Conservation (phyloP, 495 filamentous ascomycete genomes). For the Aspergillus egyptiacus region DNA sequence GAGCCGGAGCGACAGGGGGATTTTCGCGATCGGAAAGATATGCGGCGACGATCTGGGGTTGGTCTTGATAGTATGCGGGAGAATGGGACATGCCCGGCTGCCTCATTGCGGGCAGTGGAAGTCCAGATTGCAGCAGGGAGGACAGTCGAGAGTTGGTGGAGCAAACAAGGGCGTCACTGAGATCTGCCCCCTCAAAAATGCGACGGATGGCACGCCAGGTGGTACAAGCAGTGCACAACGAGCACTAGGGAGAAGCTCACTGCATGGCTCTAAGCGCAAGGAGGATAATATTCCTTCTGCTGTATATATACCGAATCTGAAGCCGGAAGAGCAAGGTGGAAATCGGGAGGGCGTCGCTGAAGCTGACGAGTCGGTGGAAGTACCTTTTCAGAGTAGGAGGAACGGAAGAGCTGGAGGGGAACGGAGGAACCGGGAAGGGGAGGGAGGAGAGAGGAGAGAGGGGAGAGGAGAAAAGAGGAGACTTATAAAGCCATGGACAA, state of each 20-base stretch:
- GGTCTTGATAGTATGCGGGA: constrained; percentile 34
- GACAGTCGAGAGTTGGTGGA: constrained; percentile 17
- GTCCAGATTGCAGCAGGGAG: constrained; percentile 7
- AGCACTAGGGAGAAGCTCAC: constrained; percentile 33
- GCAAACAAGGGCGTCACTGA: constrained; percentile 18
- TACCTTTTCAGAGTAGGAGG: too few species aligned
- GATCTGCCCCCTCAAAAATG: constrained; percentile 18
- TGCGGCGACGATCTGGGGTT: constrained; percentile 22
- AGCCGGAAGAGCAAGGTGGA: constrained; percentile 10
- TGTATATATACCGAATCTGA: background rate
- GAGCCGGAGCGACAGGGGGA: constrained; percentile 18
- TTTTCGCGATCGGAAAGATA: constrained; percentile 19
- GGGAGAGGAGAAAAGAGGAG: constrained; percentile 12
- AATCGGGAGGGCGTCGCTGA: constrained; percentile 9
- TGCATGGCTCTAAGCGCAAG: constrained; percentile 33
- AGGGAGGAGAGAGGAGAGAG: constrained; percentile 14
- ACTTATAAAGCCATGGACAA: constrained; percentile 30
- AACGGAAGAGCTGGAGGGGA: background rate
- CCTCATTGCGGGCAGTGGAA: constrained; percentile 27
- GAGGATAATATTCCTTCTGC: constrained; percentile 14
- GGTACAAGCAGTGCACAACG: constrained; percentile 35
- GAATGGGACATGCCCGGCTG: constrained; percentile 40
- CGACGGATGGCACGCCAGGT: constrained; percentile 24
- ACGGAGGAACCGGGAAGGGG: constrained; percentile 11
- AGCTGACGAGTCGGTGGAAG: too few species aligned